Conservation (phyloP, 2,329 filamentous ascomycete genomes). For the Fusarium sp. region DNA sequence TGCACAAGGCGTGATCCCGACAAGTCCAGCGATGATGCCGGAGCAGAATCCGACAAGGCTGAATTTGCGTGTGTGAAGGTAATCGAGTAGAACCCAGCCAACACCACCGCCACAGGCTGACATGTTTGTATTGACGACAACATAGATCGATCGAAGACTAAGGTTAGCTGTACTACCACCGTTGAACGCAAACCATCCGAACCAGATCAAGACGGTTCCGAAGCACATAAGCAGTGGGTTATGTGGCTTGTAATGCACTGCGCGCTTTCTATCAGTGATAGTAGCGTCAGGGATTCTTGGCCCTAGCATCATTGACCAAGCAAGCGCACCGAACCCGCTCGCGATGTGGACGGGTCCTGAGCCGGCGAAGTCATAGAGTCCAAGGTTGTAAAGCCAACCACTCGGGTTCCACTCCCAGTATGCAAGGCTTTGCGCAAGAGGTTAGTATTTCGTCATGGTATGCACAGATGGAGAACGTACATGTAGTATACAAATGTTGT, state of each 20-base stretch:
- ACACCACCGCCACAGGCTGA: slow-evolving; percentile 67
- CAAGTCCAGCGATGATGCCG: slow-evolving; percentile 67
- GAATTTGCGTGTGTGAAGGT: slow-evolving; percentile 56
- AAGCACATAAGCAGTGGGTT: slow-evolving; percentile 73
- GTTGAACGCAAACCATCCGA: slow-evolving; percentile 69
- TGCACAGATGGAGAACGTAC: slow-evolving; percentile 7
- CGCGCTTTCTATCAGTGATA: slow-evolving; percentile 28
- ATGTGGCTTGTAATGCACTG: slow-evolving; percentile 63
- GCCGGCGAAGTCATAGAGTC: slow-evolving; percentile 70
- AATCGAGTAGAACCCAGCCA: slow-evolving; percentile 66
- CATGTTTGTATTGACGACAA: slow-evolving; percentile 69
- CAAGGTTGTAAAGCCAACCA: slow-evolving; percentile 73
- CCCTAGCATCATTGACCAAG: slow-evolving; percentile 73
- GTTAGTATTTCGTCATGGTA: background rate
- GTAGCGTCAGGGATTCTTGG: slow-evolving; percentile 57
- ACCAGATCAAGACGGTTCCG: slow-evolving; percentile 74
- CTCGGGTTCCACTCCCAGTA: slow-evolving; percentile 77
- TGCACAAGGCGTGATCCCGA: slow-evolving; percentile 69
- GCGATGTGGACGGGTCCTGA: slow-evolving; percentile 74
- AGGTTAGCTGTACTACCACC: slow-evolving; percentile 64
- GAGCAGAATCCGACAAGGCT: slow-evolving; percentile 53
- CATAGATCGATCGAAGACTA: slow-evolving; percentile 64
- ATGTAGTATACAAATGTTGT: slow-evolving; percentile 72
- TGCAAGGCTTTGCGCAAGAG: slow-evolving; percentile 56
- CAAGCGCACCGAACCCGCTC: slow-evolving; percentile 71